Percentiles rank a stretch among this genome's conserved stretches.
These are phyloP conservation scores for Farysia itapuensis DNA, from an alignment of 1,284 basidiomycete species.

Conservation along the genomic window DNA sequence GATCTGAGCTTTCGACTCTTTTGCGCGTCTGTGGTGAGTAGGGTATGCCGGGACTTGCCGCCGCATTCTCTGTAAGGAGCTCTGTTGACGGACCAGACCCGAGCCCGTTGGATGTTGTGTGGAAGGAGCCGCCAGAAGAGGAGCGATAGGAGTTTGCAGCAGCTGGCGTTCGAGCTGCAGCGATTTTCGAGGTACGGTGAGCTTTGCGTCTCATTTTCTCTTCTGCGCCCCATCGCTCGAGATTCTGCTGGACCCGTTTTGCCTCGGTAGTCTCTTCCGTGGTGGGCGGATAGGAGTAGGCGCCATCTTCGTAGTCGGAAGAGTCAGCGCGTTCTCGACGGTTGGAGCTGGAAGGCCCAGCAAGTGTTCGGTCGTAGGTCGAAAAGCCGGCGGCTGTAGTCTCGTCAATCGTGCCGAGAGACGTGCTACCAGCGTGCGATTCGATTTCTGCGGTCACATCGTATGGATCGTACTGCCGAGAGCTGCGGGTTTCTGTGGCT, in stretches of 20 bases:
- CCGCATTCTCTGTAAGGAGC: slow-evolving; percentile 15
- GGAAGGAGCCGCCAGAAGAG: slow-evolving; percentile 1
- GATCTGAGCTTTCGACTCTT: no score
- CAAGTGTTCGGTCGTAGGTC: not conserved
- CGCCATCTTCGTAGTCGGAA: slow-evolving; percentile 6
- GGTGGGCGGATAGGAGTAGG: slow-evolving; percentile 37
- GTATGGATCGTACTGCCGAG: no score
- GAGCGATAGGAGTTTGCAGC: slow-evolving; percentile 12
- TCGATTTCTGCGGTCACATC: no score
- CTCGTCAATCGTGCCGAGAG: slow-evolving; percentile 26
- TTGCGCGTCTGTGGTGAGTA: no score
- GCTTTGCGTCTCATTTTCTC: slow-evolving; percentile 45
- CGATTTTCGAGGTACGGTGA: slow-evolving; percentile 30
- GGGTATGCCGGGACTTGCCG: slow-evolving; percentile 7
- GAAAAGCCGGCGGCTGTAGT: slow-evolving; percentile 6
- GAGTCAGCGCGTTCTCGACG: slow-evolving; percentile 8
- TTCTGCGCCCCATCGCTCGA: slow-evolving; percentile 47
- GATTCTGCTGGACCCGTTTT: slow-evolving; percentile 38
- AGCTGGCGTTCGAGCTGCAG: slow-evolving; percentile 10
- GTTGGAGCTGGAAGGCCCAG: not conserved
- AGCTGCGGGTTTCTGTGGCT: not conserved
- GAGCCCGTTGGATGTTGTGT: slow-evolving; percentile 7
- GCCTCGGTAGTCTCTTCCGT: slow-evolving; percentile 42
- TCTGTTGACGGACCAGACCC: slow-evolving; percentile 34
- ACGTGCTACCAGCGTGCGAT: not conserved